Evolutionary conservation across 148 eudicot genomes (phyloP).

Genomic region (Cornus florida): DNA sequence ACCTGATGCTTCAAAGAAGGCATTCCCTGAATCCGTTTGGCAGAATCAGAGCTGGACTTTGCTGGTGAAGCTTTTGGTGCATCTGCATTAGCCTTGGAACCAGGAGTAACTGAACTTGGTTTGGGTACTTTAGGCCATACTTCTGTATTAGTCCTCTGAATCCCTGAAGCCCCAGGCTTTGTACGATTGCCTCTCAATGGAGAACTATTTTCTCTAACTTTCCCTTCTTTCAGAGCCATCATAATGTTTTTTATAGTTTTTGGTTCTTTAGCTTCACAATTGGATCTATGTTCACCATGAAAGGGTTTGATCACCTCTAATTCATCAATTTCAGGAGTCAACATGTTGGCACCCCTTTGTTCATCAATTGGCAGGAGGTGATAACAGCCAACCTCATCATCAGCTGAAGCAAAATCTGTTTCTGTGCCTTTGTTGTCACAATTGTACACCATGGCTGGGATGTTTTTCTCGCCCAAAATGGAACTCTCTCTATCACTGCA

Average conservation of each 20-base stretch:
- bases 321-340: constrained; percentile 29
- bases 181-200: constrained; percentile 72
- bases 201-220: constrained; percentile 78
- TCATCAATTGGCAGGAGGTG: constrained; percentile 32
- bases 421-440: constrained; percentile 59
- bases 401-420: constrained; percentile 51
- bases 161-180: constrained; percentile 30
- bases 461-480: constrained; percentile 62
- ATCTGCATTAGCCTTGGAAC: constrained; percentile 53
- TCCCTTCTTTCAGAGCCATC: constrained; percentile 75
- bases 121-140: constrained; percentile 59
- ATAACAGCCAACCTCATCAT: constrained; percentile 47
- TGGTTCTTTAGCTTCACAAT: constrained; percentile 51
- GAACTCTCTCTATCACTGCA: constrained; percentile 87
- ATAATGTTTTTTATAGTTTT: constrained; percentile 62
- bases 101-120: constrained; percentile 59
- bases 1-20: constrained; percentile 84
- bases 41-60: constrained; percentile 59
- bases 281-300: constrained; percentile 46
- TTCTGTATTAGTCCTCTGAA: constrained; percentile 51
- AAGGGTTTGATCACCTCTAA: constrained; percentile 37
- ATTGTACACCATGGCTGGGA: constrained; percentile 33
- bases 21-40: constrained; percentile 53
- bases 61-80: constrained; percentile 39
- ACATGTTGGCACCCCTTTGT: constrained; percentile 29